Percentiles rank a stretch among this genome's conserved stretches.
These are phyloP conservation scores for Cercospora sp. DNA, from an alignment of 2,329 filamentous ascomycete species.

Conservation along the genomic window DNA sequence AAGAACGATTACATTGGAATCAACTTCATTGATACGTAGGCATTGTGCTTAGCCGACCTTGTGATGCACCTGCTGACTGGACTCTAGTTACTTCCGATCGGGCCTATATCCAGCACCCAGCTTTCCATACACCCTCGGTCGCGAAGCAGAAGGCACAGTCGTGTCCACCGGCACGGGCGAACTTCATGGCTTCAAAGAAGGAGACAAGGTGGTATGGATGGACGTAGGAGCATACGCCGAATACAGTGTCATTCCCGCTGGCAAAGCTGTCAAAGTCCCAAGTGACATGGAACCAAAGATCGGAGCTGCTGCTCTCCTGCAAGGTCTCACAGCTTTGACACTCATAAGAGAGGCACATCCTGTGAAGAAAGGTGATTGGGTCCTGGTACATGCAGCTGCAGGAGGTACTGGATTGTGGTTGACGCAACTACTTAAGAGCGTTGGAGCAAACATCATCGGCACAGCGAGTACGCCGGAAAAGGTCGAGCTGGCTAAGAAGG, in stretches of 20 bases:
- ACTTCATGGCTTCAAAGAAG: constrained; percentile 57
- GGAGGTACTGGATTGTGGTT: constrained; percentile 78
- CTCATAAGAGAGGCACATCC: constrained; percentile 71
- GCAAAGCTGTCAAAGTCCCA: constrained; percentile 64
- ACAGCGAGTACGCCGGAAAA: constrained; percentile 76
- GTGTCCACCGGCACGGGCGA: constrained; percentile 59
- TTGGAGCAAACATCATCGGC: constrained; percentile 77
- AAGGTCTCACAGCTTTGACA: constrained; percentile 80
- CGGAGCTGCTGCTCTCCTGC: constrained; percentile 70
- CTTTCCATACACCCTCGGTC: constrained; percentile 74
- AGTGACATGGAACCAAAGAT: constrained; percentile 59
- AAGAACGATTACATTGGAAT: constrained; percentile 78
- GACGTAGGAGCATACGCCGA: constrained; percentile 58
- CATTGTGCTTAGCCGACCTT: neutral
- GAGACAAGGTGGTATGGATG: constrained; percentile 73
- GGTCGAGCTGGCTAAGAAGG: constrained; percentile 64
- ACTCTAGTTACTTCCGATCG: constrained; percentile 71
- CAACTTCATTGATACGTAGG: constrained; percentile 83
- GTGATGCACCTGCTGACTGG: neutral
- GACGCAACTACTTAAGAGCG: constrained; percentile 68
- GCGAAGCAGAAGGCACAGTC: constrained; percentile 74
- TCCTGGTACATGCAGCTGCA: constrained; percentile 81
- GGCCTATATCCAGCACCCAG: constrained; percentile 71
- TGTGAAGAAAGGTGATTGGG: constrained; percentile 75
- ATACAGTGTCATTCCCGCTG: constrained; percentile 57